Evolutionary conservation across 140 eudicot genomes (phyloP).

Genomic region (Flaveria floridana): DNA sequence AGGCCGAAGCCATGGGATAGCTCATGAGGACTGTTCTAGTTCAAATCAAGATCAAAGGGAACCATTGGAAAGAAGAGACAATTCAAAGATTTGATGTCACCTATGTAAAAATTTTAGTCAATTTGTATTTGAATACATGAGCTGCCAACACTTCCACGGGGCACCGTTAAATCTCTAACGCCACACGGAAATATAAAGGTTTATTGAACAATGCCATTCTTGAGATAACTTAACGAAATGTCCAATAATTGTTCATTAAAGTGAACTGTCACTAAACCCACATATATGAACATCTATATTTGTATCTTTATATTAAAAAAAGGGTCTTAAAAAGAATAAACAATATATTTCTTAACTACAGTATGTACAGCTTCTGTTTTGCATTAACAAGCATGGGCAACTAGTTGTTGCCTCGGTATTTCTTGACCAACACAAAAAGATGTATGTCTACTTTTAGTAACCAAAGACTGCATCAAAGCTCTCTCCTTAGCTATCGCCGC

Average conservation of each 20-base stretch:
- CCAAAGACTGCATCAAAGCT: constrained; percentile 21
- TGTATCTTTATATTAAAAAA: neutral
- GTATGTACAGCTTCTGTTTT: neutral
- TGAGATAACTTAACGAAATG: too few relatives aligned
- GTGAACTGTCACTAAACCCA: too few relatives aligned
- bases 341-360: constrained; percentile 4
- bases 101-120: neutral
- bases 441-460: constrained; percentile 12
- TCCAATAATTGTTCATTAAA: too few relatives aligned
- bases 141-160: too few relatives aligned
- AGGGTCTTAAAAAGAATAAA: neutral
- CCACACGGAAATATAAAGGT: too few relatives aligned
- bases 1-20: neutral
- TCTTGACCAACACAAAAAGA: constrained; percentile 8
- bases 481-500: constrained; percentile 9
- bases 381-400: constrained; percentile 15
- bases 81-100: neutral
- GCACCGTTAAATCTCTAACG: too few relatives aligned
- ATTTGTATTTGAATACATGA: neutral
- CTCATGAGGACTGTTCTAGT: neutral
- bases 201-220: too few relatives aligned
- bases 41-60: neutral
- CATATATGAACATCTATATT: too few relatives aligned
- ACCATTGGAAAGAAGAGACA: neutral
- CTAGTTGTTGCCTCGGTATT: constrained; percentile 7